Evolutionary conservation across 768 basidiomycete species (phyloP).

Genomic region (Termitomyces sp.): DNA sequence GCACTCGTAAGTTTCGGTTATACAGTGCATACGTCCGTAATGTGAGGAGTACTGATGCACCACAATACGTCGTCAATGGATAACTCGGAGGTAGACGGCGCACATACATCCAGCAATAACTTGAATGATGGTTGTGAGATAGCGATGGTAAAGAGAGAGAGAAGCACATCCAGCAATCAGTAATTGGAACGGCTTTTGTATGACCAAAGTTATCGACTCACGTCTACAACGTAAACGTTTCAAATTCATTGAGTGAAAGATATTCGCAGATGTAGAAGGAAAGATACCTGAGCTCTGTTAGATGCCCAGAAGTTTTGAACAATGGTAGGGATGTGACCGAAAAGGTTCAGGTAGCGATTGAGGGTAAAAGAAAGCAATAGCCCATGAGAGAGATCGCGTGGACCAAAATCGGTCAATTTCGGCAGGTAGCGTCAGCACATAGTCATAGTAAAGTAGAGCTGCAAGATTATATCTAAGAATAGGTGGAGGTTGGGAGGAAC

Average conservation of each 20-base stretch:
- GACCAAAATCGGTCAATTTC: conserved; percentile 46
- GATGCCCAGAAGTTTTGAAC: conserved; percentile 27
- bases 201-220: neutral
- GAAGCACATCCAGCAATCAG: conserved; percentile 17
- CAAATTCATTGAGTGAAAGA: neutral
- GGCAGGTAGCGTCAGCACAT: conserved; percentile 36
- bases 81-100: neutral
- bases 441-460: conserved; percentile 14
- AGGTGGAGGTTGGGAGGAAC: neutral
- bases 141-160: conserved; percentile 24
- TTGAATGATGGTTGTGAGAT: conserved; percentile 29
- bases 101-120: conserved; percentile 31
- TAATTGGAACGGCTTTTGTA: neutral
- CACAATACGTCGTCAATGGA: neutral
- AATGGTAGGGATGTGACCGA: conserved; percentile 22
- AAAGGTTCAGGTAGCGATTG: conserved; percentile 34
- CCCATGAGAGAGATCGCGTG: conserved; percentile 23
- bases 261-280: neutral
- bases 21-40: conserved; percentile 40
- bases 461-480: neutral
- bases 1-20: conserved; percentile 23
- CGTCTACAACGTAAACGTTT: neutral
- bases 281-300: conserved; percentile 17
- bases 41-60: conserved; percentile 29
- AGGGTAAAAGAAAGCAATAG: conserved; percentile 34